Percentiles rank a stretch among this genome's conserved stretches.
phyloP scores from a whole-genome alignment of 257 asterid species.

The Fraxinus cuspidata region DNA sequence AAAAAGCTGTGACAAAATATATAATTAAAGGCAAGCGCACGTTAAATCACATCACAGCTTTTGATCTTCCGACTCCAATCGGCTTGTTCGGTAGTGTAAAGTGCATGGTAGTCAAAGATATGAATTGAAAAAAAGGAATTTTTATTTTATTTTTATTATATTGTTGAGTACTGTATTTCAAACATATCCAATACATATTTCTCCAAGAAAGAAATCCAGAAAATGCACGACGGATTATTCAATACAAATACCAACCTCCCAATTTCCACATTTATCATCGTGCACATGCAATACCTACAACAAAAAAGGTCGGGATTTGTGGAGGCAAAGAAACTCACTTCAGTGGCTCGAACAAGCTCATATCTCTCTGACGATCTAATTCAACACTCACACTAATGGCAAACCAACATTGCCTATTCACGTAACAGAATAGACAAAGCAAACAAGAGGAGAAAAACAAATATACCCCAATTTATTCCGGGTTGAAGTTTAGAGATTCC shows the following conservation, averaged over 20 bases:
- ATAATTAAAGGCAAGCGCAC: too few species aligned
- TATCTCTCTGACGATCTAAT: background rate
- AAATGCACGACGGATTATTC: background rate
- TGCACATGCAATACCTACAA: background rate
- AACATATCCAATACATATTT: background rate
- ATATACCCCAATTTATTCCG: slow-evolving; percentile 40
- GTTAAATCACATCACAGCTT: background rate
- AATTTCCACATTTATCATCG: slow-evolving; percentile 1
- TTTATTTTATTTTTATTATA: background rate
- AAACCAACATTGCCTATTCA: slow-evolving; percentile 31
- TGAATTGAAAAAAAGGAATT: background rate
- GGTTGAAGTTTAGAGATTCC: slow-evolving; percentile 73
- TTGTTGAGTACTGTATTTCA: background rate
- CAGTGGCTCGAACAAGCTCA: background rate
- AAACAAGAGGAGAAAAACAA: slow-evolving; percentile 14
- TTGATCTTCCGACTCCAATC: background rate
- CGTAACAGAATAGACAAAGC: slow-evolving; percentile 25
- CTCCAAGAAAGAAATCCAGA: background rate
- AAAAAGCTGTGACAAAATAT: too few species aligned
- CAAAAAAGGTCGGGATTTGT: background rate
- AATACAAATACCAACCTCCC: slow-evolving; percentile 1
- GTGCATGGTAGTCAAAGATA: background rate
- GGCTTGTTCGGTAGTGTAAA: background rate
- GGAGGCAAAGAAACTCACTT: background rate
- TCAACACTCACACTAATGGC: slow-evolving; percentile 23